Conservation (phyloP, 2,329 filamentous ascomycete species). For the Gyromitra esculenta region DNA sequence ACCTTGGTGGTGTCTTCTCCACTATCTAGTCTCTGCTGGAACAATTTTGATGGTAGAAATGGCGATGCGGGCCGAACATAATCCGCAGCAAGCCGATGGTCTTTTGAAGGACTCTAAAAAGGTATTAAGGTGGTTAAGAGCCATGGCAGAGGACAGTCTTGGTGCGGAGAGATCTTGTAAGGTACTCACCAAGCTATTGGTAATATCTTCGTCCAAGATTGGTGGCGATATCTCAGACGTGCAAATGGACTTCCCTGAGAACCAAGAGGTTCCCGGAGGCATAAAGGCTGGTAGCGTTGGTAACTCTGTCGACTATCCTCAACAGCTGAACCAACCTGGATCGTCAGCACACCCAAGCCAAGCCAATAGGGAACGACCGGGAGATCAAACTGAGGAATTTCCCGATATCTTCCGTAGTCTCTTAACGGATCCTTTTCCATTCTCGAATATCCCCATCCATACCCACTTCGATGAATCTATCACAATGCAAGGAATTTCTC, state of each 20-base stretch:
- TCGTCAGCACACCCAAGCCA: constrained; percentile 13
- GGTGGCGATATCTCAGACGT: constrained; percentile 53
- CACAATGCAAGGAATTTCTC: constrained; percentile 40
- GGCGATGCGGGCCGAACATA: constrained; percentile 57
- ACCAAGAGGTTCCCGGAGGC: constrained; percentile 37
- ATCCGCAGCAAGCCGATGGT: constrained; percentile 57
- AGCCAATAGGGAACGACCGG: constrained; percentile 3
- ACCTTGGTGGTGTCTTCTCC: constrained; percentile 58
- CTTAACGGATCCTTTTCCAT: constrained; percentile 47
- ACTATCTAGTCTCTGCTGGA: constrained; percentile 57
- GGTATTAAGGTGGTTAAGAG: constrained; percentile 56
- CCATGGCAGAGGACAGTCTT: constrained; percentile 56
- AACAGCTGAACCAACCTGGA: constrained; percentile 7
- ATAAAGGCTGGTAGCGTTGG: constrained; percentile 32
- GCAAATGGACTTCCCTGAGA: constrained; percentile 39
- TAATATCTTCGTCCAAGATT: constrained; percentile 54
- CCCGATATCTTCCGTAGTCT: constrained; percentile 49
- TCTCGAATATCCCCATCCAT: constrained; percentile 48
- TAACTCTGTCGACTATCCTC: constrained; percentile 6
- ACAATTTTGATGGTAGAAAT: constrained; percentile 58
- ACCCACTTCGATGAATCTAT: constrained; percentile 47
- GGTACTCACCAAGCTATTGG: constrained; percentile 56
- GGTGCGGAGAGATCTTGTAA: constrained; percentile 56
- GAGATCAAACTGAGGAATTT: constrained; percentile 35
- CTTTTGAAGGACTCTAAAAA: constrained; percentile 56